Evolutionary conservation across 768 basidiomycete species (phyloP).

Genomic region (Leccinellum albellum): DNA sequence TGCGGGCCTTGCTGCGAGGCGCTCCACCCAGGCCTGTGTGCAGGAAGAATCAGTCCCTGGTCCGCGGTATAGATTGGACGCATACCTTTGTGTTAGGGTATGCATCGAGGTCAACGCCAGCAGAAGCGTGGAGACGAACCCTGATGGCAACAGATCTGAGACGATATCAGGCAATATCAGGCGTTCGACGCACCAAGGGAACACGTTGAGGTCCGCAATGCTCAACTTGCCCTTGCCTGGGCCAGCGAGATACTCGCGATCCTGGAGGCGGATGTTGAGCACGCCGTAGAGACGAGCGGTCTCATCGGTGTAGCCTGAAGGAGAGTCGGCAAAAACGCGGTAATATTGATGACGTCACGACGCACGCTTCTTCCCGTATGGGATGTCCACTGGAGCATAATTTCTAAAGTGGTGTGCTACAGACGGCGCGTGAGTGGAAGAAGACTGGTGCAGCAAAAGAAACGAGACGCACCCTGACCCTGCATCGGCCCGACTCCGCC

Average conservation of each 20-base stretch:
- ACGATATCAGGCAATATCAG: neutral
- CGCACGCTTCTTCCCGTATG: conserved; percentile 64
- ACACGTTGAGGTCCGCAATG: conserved; percentile 68
- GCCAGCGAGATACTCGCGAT: conserved; percentile 79
- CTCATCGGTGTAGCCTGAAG: conserved; percentile 71
- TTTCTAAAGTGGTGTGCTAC: conserved; percentile 67
- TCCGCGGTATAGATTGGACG: neutral
- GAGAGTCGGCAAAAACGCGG: conserved; percentile 6
- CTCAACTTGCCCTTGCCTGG: conserved; percentile 61
- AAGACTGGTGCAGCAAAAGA: conserved; percentile 7
- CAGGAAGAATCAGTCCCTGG: neutral
- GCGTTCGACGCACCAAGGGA: conserved; percentile 49
- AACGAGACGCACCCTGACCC: conserved; percentile 46
- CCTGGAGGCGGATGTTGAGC: conserved; percentile 69
- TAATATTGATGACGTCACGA: neutral
- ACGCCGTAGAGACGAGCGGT: conserved; percentile 82
- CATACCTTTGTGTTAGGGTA: conserved; percentile 61
- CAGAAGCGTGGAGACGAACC: conserved; percentile 47
- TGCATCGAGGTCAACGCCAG: conserved; percentile 57
- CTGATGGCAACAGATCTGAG: conserved; percentile 33
- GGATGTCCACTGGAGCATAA: conserved; percentile 63
- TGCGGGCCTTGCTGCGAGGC: conserved; percentile 18
- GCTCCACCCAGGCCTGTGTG: conserved; percentile 30
- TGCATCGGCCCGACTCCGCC: conserved; percentile 89
- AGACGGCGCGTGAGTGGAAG: conserved; percentile 1